phyloP scores from a whole-genome alignment of 1,284 basidiomycete species.

The Ustilago shanxiensis region DNA sequence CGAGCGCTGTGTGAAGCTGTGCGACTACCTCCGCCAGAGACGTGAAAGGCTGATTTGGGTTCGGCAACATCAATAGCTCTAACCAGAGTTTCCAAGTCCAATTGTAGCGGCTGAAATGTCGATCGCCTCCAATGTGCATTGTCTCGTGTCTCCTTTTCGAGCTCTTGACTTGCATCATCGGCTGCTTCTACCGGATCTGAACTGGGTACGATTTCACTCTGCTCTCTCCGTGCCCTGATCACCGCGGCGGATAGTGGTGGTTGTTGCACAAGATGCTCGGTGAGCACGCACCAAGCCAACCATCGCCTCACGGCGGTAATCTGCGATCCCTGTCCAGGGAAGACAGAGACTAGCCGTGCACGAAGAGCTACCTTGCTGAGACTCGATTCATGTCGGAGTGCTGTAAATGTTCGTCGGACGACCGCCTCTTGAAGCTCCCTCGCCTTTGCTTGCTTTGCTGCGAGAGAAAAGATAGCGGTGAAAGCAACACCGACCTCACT shows the following conservation, averaged over 20 bases:
- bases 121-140: constrained; percentile 7
- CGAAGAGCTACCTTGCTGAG: constrained; percentile 17
- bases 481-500: background rate
- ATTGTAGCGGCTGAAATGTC: constrained; percentile 12
- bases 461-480: constrained; percentile 17
- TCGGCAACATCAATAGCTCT: constrained; percentile 22
- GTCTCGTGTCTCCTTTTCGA: background rate
- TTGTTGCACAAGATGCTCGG: constrained; percentile 25
- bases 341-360: constrained; percentile 19
- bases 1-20: background rate
- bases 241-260: background rate
- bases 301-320: constrained; percentile 19
- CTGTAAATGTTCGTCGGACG: constrained; percentile 17
- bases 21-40: background rate
- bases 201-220: background rate
- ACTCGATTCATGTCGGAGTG: constrained; percentile 3
- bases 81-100: constrained; percentile 23
- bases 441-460: background rate
- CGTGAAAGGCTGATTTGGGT: constrained; percentile 27
- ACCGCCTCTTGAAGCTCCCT: constrained; percentile 20
- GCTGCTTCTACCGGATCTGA: constrained; percentile 7
- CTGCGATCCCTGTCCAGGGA: constrained; percentile 18
- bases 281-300: constrained; percentile 33
- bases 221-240: background rate
- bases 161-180: background rate